phyloP scores from a whole-genome alignment of 2,329 filamentous ascomycete species.

The Teratosphaeria nubilosa region DNA sequence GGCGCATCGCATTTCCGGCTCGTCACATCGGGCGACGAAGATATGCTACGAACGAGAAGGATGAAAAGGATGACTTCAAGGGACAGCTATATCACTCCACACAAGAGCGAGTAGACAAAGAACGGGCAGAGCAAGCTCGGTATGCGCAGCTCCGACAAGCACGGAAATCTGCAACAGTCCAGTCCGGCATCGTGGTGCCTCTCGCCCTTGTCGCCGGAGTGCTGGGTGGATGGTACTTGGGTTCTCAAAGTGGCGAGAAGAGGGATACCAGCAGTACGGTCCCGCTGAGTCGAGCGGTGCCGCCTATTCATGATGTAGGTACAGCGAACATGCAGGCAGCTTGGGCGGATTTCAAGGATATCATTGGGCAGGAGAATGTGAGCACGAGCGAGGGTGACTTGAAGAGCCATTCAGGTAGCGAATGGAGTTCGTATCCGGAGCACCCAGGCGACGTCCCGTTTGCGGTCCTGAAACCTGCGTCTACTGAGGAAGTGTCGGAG shows the following conservation, averaged over 20 bases:
- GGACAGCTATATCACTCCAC: constrained; percentile 54
- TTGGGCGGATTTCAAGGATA: constrained; percentile 52
- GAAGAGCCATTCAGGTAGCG: constrained; percentile 49
- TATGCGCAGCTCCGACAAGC: constrained; percentile 32
- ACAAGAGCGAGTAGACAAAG: constrained; percentile 46
- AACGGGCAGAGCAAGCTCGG: constrained; percentile 46
- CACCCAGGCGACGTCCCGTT: constrained; percentile 36
- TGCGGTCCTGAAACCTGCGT: constrained; percentile 63
- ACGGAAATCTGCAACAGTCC: constrained; percentile 18
- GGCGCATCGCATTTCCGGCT: neutral
- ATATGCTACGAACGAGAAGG: constrained; percentile 29
- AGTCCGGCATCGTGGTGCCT: constrained; percentile 22
- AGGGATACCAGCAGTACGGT: constrained; percentile 45
- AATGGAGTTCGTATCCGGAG: constrained; percentile 49
- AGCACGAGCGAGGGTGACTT: constrained; percentile 46
- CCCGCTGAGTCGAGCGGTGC: constrained; percentile 37
- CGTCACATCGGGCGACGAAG: constrained; percentile 15
- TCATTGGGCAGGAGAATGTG: constrained; percentile 54
- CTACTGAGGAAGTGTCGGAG: constrained; percentile 72
- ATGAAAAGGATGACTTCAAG: constrained; percentile 42
- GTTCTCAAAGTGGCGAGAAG: constrained; percentile 36
- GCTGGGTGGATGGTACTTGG: constrained; percentile 47
- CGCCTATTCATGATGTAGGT: constrained; percentile 46
- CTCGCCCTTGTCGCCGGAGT: constrained; percentile 11
- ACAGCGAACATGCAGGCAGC: constrained; percentile 51